Base-by-base conservation (phyloP, 2,329 filamentous ascomycete genomes). In the Xylaria sp. region DNA sequence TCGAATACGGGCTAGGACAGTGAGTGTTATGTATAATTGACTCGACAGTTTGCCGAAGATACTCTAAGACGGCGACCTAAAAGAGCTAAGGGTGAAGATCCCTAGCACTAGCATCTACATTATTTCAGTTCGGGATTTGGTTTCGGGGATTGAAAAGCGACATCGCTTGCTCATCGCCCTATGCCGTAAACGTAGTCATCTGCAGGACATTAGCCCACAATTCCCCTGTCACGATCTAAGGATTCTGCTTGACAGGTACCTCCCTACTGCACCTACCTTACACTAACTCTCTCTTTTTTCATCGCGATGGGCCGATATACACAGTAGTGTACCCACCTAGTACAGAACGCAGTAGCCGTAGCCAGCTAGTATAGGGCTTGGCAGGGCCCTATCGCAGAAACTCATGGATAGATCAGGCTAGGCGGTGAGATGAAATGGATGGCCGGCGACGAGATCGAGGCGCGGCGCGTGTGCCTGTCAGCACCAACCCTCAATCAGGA, bases 101-200 rank as follows among this genome's bases (percentile, higher is more conserved):
- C 28, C 20, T 46, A 12, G 18, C 20, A 56, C 25, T 9, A 30
- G 43, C 41, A 56, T 52, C 53, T 63, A 39, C 36, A 15, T 39
- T 39, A 46, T 52, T 63, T 52, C 57, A 56, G 63, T 52, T 52
- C 67, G 67, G 67, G 67, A 69, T 67, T 67, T 69, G 67, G 23
- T 67, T 43, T 67, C 67, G 67, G 67, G 56, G 34, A 61, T 64
- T 67, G 58, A 65, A 57, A 15, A 66, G 50, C 55, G 64, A 63
- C 41, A 60, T 67, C 59, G 52, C 46, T 50, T 48, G 36, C 25
- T 61, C 52, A 30, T 65, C 36, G 62, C 55, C 55, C 48, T 55
- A 30, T 23, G 23, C 50, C 50, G 50, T 36, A 55, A 55, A 32
- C 50, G 50, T 55, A 34, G 50, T 12, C 20, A 36, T 55, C 50